Conservation (phyloP, 2,329 filamentous ascomycete genomes). For the Monilinia vaccinii-corymbosi region DNA sequence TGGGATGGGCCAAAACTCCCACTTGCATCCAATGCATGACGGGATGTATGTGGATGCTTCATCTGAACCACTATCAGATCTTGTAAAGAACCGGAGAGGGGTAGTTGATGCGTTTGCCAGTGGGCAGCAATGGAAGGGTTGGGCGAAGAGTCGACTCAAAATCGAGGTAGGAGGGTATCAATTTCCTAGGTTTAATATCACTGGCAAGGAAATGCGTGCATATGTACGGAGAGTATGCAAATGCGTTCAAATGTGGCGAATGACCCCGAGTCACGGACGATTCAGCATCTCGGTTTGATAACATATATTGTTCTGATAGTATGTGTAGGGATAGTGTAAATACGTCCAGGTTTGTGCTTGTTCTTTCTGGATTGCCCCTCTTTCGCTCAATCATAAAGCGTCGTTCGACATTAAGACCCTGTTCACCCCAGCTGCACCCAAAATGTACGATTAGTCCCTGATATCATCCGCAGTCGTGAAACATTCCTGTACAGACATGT, state of each 20-base stretch:
- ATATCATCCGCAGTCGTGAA: not conserved
- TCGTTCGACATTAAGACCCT: not conserved
- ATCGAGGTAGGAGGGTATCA: not conserved
- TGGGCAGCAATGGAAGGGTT: no score
- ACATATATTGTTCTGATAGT: not conserved
- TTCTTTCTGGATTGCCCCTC: not conserved
- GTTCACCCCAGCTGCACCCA: not conserved
- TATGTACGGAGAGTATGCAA: not conserved
- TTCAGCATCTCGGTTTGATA: not conserved
- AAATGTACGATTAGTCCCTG: not conserved
- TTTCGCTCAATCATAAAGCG: not conserved
- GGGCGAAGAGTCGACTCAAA: not conserved
- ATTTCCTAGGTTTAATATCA: not conserved
- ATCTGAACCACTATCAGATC: not conserved
- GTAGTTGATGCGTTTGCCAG: no score
- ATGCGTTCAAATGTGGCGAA: not conserved
- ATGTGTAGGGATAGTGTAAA: not conserved
- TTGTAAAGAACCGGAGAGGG: no score
- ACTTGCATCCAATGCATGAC: not conserved
- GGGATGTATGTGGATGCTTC: no score
- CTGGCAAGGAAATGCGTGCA: not conserved
- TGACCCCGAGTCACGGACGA: not conserved
- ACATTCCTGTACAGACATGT: not conserved
- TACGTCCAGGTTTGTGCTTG: not conserved
- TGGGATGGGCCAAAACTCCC: not conserved